Conservation (phyloP, 2,329 filamentous ascomycete species). For the Colletotrichum phormii region DNA sequence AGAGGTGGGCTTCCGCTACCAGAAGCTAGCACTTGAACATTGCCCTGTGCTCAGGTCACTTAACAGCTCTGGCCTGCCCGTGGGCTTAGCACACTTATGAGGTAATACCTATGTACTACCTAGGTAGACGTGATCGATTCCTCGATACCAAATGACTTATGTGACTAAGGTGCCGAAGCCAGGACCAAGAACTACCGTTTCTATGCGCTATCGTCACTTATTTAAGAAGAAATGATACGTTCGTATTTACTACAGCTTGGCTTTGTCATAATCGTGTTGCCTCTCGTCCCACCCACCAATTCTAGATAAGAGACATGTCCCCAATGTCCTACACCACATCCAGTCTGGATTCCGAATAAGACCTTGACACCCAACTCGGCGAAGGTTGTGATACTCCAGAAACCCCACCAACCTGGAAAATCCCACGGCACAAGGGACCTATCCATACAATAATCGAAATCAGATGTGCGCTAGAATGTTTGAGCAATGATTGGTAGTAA, state of each 20-base stretch:
- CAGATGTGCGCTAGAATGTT: background rate
- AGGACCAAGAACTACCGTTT: no score
- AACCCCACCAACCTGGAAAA: background rate
- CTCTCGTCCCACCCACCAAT: no score
- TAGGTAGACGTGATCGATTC: no score
- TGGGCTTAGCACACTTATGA: no score
- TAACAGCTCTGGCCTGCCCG: no score
- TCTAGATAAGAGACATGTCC: background rate
- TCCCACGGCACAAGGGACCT: background rate
- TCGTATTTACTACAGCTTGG: no score
- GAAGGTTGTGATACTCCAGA: background rate
- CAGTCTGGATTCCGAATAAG: background rate
- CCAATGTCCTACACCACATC: background rate
- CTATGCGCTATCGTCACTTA: no score
- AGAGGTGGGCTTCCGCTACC: background rate
- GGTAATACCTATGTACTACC: no score
- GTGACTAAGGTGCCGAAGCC: no score
- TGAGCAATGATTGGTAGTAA: background rate
- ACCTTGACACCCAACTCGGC: background rate
- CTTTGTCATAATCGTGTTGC: no score
- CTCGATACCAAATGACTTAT: no score
- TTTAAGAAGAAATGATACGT: no score
- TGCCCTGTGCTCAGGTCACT: background rate
- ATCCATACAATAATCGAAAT: background rate
- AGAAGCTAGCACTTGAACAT: background rate